These are phyloP conservation scores for Beauveria rudraprayagi DNA, from an alignment of 2,329 filamentous ascomycete species.

Conservation along the genomic window DNA sequence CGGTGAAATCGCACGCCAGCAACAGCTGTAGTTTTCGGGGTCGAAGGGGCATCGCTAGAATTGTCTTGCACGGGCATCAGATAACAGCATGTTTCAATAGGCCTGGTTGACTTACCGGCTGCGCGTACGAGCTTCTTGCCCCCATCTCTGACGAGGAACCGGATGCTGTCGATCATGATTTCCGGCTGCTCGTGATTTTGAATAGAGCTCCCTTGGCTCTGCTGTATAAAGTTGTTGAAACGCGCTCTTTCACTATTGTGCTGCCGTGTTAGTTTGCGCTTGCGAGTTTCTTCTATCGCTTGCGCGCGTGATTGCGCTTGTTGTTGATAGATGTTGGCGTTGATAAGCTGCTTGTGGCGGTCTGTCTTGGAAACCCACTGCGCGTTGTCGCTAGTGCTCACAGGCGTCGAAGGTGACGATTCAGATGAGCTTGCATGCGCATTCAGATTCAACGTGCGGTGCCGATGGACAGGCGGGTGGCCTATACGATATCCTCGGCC, in stretches of 20 bases:
- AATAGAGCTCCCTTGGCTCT: constrained; percentile 17
- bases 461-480: constrained; percentile 33
- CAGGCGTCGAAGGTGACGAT: constrained; percentile 27
- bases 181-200: constrained; percentile 42
- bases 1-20: constrained; percentile 76
- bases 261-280: constrained; percentile 45
- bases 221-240: constrained; percentile 32
- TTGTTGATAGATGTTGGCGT: constrained; percentile 68
- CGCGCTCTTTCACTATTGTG: constrained; percentile 53
- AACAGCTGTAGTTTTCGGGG: constrained; percentile 64
- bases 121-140: constrained; percentile 76
- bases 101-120: constrained; percentile 46
- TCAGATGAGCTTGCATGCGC: constrained; percentile 25
- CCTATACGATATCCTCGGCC: constrained; percentile 28
- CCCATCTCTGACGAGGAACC: constrained; percentile 64
- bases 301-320: constrained; percentile 59
- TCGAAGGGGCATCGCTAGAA: constrained; percentile 52
- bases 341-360: constrained; percentile 76
- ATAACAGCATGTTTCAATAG: not conserved
- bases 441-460: constrained; percentile 59
- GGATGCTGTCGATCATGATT: constrained; percentile 61
- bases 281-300: constrained; percentile 63
- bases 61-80: constrained; percentile 36
- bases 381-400: constrained; percentile 23
- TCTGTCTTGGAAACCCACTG: constrained; percentile 65